phyloP scores from a whole-genome alignment of 345 rosid genomes.

The Aegle marmelos region DNA sequence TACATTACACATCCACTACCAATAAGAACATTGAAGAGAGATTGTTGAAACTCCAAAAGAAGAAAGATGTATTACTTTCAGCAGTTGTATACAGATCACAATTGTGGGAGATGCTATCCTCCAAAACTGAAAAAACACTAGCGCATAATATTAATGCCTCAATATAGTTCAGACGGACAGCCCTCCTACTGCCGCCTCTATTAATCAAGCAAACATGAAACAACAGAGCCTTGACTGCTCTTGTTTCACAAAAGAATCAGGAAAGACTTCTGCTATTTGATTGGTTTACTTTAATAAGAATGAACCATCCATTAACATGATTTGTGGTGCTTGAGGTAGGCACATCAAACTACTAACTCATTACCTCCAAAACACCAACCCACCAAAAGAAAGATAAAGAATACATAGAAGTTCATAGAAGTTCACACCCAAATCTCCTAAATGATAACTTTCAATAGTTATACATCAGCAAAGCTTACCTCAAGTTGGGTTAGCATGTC shows the following conservation, averaged over 20 bases:
- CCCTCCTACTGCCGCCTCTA: not conserved
- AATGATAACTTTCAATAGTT: not conserved
- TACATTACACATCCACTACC: not conserved
- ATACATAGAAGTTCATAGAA: not conserved
- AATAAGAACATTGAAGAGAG: not conserved
- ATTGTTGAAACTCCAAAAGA: not conserved
- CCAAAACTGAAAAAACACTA: not conserved
- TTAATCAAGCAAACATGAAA: not conserved
- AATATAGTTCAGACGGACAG: not conserved
- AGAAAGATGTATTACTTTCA: not conserved
- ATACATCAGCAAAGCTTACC: slow-evolving; percentile 36
- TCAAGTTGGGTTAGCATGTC: slow-evolving; percentile 87
- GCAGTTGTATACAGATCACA: not conserved
- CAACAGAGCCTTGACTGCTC: not conserved
- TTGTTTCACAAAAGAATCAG: not conserved
- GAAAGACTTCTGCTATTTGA: not conserved
- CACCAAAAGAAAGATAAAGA: not conserved
- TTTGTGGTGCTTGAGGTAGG: not conserved
- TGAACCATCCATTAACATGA: not conserved
- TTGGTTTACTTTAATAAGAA: not conserved
- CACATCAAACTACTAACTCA: not conserved
- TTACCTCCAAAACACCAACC: not conserved
- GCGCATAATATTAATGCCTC: slow-evolving; percentile 2
- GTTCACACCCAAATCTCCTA: not conserved
- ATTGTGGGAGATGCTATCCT: not conserved